These are phyloP conservation scores for Candida labiduridarum DNA, from an alignment of 1,139 yeast genomes.

Conservation along the genomic window DNA sequence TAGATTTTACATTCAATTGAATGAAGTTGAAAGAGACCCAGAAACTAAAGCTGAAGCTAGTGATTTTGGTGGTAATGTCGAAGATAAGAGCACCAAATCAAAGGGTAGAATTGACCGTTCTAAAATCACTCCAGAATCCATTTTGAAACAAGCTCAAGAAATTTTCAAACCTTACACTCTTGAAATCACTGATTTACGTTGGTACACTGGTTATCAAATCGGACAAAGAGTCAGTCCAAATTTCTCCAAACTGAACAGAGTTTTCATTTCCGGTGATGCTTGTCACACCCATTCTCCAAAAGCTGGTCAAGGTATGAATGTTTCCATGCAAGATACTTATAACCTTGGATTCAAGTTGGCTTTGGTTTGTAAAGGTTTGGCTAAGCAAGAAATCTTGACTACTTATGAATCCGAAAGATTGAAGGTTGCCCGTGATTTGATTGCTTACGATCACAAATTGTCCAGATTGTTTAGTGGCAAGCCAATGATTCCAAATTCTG, in stretches of 20 bases:
- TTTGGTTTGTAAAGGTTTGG: slow-evolving; percentile 30
- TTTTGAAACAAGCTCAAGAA: slow-evolving; percentile 29
- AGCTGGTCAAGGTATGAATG: slow-evolving; percentile 45
- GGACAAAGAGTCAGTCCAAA: slow-evolving; percentile 36
- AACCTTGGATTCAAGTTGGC: slow-evolving; percentile 41
- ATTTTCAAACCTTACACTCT: slow-evolving; percentile 31
- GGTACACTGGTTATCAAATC: slow-evolving; percentile 41
- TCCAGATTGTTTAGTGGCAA: slow-evolving; percentile 33
- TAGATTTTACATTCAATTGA: slow-evolving; percentile 28
- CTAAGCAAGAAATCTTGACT: slow-evolving; percentile 22
- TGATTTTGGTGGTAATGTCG: slow-evolving; percentile 13
- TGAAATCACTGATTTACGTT: slow-evolving; percentile 26
- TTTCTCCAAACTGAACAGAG: slow-evolving; percentile 24
- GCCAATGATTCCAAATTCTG: slow-evolving; percentile 22
- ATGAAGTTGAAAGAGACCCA: slow-evolving; percentile 27
- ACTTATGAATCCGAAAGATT: slow-evolving; percentile 34
- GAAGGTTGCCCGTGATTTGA: slow-evolving; percentile 34
- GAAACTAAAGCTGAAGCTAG: slow-evolving; percentile 7
- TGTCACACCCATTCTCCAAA: slow-evolving; percentile 42
- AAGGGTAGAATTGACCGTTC: slow-evolving; percentile 30
- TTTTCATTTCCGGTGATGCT: slow-evolving; percentile 41
- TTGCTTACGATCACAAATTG: slow-evolving; percentile 33
- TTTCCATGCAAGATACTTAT: slow-evolving; percentile 30
- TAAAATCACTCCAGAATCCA: slow-evolving; percentile 27
- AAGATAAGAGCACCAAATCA: slow-evolving; percentile 10